phyloP scores from a whole-genome alignment of 2,329 filamentous ascomycete genomes.

The Alternaria hordeiaustralica region DNA sequence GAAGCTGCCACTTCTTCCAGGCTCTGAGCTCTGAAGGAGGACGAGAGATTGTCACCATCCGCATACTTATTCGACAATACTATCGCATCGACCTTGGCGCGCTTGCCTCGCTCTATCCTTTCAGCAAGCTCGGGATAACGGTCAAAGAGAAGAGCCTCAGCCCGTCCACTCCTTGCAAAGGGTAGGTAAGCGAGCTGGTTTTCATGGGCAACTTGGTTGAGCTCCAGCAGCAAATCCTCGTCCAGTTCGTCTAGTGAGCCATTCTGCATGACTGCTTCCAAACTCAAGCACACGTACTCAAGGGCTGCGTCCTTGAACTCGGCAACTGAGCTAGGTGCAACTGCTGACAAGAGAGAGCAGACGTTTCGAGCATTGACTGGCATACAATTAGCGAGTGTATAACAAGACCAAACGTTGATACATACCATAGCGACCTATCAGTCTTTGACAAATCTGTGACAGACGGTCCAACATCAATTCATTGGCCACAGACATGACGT shows the following conservation, averaged over 20 bases:
- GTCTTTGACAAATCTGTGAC: slow-evolving; percentile 84
- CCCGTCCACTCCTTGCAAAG: slow-evolving; percentile 76
- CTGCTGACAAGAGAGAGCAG: slow-evolving; percentile 81
- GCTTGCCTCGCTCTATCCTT: slow-evolving; percentile 72
- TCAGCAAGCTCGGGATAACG: slow-evolving; percentile 67
- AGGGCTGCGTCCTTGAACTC: slow-evolving; percentile 88
- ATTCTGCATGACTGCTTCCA: slow-evolving; percentile 92
- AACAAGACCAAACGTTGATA: slow-evolving; percentile 26
- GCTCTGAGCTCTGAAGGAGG: slow-evolving; percentile 68
- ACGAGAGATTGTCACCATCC: slow-evolving; percentile 70
- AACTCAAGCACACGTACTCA: slow-evolving; percentile 89
- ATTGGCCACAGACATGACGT: slow-evolving; percentile 88
- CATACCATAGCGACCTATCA: slow-evolving; percentile 78
- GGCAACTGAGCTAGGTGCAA: slow-evolving; percentile 81
- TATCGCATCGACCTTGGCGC: slow-evolving; percentile 77
- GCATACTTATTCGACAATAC: slow-evolving; percentile 68
- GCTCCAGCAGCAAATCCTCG: slow-evolving; percentile 77
- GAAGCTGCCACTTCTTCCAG: slow-evolving; percentile 66
- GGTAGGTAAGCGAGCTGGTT: slow-evolving; percentile 83
- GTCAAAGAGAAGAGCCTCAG: slow-evolving; percentile 70
- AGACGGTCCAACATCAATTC: slow-evolving; percentile 94
- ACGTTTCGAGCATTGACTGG: slow-evolving; percentile 70
- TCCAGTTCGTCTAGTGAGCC: slow-evolving; percentile 86
- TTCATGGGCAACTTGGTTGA: slow-evolving; percentile 79
- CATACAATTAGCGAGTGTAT: slow-evolving; percentile 5